Evolutionary conservation across 2,329 filamentous ascomycete genomes (phyloP).

Genomic region (Diplodia seriata): DNA sequence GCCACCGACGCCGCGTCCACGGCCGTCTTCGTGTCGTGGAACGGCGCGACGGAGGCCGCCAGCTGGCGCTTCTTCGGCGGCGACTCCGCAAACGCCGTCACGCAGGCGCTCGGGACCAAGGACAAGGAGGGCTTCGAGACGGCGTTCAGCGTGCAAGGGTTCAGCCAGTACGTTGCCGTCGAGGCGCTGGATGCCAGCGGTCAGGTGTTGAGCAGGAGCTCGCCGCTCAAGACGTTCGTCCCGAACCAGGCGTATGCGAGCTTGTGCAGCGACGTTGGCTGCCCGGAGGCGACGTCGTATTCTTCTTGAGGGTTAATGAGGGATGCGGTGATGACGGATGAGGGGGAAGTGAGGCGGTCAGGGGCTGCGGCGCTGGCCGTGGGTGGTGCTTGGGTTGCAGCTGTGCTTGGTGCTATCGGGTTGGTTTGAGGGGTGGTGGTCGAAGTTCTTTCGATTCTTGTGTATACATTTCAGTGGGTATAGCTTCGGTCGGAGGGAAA

Average conservation of each 20-base stretch:
- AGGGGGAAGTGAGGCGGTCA: background rate
- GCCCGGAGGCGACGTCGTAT: constrained; percentile 28
- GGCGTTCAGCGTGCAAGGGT: constrained; percentile 12
- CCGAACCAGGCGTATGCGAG: constrained; percentile 25
- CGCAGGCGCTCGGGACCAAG: constrained; percentile 9
- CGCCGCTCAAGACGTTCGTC: constrained; percentile 28
- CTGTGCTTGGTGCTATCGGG: background rate
- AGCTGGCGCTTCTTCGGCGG: constrained; percentile 31
- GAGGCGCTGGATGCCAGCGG: constrained; percentile 28
- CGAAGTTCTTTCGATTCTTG: background rate
- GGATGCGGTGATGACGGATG: background rate
- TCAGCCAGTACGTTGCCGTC: constrained; percentile 4
- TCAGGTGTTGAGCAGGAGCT: constrained; percentile 15
- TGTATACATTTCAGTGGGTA: background rate
- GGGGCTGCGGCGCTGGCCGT: no score
- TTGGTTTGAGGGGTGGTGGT: background rate
- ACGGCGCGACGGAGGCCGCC: constrained; percentile 31
- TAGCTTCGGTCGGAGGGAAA: background rate
- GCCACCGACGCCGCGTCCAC: constrained; percentile 39
- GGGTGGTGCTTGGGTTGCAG: background rate
- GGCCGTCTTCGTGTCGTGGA: constrained; percentile 26
- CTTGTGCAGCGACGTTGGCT: constrained; percentile 24
- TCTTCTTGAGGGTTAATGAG: constrained; percentile 12
- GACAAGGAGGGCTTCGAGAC: constrained; percentile 31
- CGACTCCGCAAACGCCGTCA: background rate